A percentile compares a stretch with the other conserved stretches of the same genome.
Evolutionary conservation across 2,329 filamentous ascomycete genomes (phyloP).

Genomic region (Pseudocercospora musae): DNA sequence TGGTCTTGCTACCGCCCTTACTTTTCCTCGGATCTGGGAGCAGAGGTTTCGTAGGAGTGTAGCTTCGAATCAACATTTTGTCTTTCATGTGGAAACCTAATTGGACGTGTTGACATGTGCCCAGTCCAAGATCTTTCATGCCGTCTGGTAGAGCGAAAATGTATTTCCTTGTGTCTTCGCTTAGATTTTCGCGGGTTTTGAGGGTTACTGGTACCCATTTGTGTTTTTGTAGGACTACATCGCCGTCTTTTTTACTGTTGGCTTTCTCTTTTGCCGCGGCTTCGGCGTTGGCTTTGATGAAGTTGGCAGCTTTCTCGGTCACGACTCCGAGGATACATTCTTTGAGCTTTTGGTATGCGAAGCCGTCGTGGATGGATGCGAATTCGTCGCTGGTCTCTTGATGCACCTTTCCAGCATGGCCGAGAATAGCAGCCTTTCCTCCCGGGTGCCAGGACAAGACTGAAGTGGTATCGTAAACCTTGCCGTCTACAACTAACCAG

Average conservation of each 20-base stretch:
- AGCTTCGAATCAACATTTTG: slow-evolving; percentile 50
- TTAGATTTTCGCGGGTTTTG: slow-evolving; percentile 38
- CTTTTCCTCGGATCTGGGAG: slow-evolving; percentile 24
- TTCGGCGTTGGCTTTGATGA: slow-evolving; percentile 47
- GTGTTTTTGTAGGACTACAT: slow-evolving; percentile 43
- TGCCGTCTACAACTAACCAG: slow-evolving; percentile 54
- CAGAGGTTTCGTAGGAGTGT: slow-evolving; percentile 50
- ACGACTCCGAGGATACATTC: slow-evolving; percentile 51
- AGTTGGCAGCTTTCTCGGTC: slow-evolving; percentile 49
- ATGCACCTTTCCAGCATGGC: slow-evolving; percentile 51
- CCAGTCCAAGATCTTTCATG: slow-evolving; percentile 45
- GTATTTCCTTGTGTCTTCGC: slow-evolving; percentile 46
- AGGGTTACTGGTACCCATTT: slow-evolving; percentile 49
- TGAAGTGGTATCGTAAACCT: slow-evolving; percentile 51
- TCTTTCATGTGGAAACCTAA: slow-evolving; percentile 54
- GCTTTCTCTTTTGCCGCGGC: slow-evolving; percentile 40
- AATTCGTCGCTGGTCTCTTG: slow-evolving; percentile 51
- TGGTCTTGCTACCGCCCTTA: background rate
- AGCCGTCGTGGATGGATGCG: slow-evolving; percentile 51
- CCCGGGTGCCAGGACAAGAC: slow-evolving; percentile 51
- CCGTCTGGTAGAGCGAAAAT: slow-evolving; percentile 46
- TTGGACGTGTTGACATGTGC: slow-evolving; percentile 53
- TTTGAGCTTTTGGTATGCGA: slow-evolving; percentile 50
- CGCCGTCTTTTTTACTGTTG: slow-evolving; percentile 27
- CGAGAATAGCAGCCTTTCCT: slow-evolving; percentile 48